Conservation (phyloP, 2,329 filamentous ascomycete genomes). For the Claviceps arundinis region DNA sequence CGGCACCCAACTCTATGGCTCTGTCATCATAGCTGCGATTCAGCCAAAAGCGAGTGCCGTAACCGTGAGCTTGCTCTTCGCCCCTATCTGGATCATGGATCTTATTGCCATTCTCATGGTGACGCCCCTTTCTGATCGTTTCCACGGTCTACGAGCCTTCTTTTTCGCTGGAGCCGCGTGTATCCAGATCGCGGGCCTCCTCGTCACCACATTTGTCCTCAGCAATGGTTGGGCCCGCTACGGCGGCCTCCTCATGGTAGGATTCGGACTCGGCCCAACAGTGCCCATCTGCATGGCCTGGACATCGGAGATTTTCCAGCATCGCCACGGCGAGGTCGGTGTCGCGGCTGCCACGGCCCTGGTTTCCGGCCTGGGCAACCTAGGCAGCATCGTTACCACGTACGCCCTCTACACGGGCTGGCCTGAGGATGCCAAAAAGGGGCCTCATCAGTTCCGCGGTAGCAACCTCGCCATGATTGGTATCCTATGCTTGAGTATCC, state of each 20-base stretch:
- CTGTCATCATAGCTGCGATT: conserved; percentile 71
- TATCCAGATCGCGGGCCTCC: conserved; percentile 70
- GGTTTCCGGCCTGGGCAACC: conserved; percentile 75
- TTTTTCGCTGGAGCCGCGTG: conserved; percentile 68
- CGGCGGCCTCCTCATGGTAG: conserved; percentile 77
- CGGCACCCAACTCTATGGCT: conserved; percentile 77
- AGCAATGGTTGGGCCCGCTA: conserved; percentile 69
- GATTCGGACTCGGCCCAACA: conserved; percentile 80
- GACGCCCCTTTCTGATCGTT: conserved; percentile 76
- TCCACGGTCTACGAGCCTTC: conserved; percentile 63
- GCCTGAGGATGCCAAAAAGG: conserved; percentile 58
- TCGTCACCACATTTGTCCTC: conserved; percentile 63
- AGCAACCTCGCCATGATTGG: conserved; percentile 84
- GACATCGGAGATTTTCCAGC: conserved; percentile 84
- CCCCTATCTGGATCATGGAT: conserved; percentile 91
- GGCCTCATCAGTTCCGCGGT: conserved; percentile 59
- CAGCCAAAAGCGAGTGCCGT: conserved; percentile 60
- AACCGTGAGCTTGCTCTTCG: conserved; percentile 68
- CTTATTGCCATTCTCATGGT: conserved; percentile 75
- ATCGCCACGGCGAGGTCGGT: conserved; percentile 77
- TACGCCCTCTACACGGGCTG: conserved; percentile 84
- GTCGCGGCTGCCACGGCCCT: conserved; percentile 76
- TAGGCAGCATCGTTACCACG: conserved; percentile 75
- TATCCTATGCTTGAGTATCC: conserved; percentile 66
- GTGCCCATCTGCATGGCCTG: conserved; percentile 91